Evolutionary conservation across 2,329 filamentous ascomycete species (phyloP), one percentile per base, ranked within the genome.

Genomic region (Claviceps capensis): DNA sequence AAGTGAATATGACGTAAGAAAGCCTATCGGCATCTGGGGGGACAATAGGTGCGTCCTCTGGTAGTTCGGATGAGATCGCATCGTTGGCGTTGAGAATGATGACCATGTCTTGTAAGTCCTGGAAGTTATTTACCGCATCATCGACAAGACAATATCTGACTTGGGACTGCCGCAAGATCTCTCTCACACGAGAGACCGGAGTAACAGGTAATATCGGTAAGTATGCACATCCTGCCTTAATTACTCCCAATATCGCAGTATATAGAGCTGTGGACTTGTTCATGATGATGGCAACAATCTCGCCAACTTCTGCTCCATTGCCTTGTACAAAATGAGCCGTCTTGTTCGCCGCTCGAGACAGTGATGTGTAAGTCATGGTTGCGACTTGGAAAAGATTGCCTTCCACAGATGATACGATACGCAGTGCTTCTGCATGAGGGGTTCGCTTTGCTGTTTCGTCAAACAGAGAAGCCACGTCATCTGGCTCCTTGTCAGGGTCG

Each of bases 1-100:
- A 89, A 0, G 87, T 94, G 63, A 86, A 94, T 1, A 94, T 82
- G 17, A 86, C 79, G 62, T 94, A 94, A 6, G 86, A 83, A 2
- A 86, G 62, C 14, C 80, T 69, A 1, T 73, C 70, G 0, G 71
- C 68, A 47, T 75, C 63, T 3, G 70, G 65, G 0, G 60, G 47
- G 1, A 70, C 63, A 1, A 62, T 53, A 1, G 72, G 57, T 44
- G 79, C 75, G 0, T 62, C 49, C 1, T 56, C 52, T 1, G 66
- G 55, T 45, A 71, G 67, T 1, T 52, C 36, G 6, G 55, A 38
- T 45, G 73, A 52, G 0, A 57, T 34, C 1, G 55, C 47, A 2
- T 54, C 44, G 1, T 70, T 56, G 0, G 77, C 47, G 42, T 72
- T 61, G 5, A 76, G 26, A 3, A 65, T 48, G 1, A 47, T 57